These are phyloP conservation scores for Aspergillus cejpii DNA, from an alignment of 2,329 filamentous ascomycete species.

Conservation along the genomic window DNA sequence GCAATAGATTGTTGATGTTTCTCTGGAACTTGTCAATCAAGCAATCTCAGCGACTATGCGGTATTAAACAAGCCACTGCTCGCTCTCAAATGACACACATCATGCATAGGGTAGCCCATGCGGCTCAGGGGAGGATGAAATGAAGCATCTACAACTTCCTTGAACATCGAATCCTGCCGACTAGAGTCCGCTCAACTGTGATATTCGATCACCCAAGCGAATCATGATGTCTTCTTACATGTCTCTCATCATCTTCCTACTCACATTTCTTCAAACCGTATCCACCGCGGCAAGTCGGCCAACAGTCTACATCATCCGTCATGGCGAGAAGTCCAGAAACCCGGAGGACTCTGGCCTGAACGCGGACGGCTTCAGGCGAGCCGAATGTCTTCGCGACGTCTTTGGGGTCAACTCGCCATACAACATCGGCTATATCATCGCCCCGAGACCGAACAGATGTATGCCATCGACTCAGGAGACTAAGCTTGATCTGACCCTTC, in stretches of 20 bases:
- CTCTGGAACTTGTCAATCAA: neutral
- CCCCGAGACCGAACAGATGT: constrained; percentile 22
- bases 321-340: constrained; percentile 26
- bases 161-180: too few species aligned
- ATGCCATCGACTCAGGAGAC: constrained; percentile 2
- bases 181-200: too few species aligned
- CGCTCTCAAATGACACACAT: neutral
- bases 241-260: neutral
- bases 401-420: constrained; percentile 23
- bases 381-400: constrained; percentile 24
- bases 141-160: neutral
- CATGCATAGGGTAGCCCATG: neutral
- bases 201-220: neutral
- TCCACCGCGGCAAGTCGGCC: constrained; percentile 11
- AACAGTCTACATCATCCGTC: constrained; percentile 27
- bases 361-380: constrained; percentile 21
- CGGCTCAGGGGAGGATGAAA: too few species aligned
- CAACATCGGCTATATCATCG: constrained; percentile 25
- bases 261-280: neutral
- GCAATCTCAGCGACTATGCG: neutral
- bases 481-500: neutral
- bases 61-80: neutral
- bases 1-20: neutral
- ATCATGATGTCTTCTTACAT: neutral
- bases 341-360: constrained; percentile 21